phyloP scores from a whole-genome alignment of 306 rosid species.

The Vigna radiata region DNA sequence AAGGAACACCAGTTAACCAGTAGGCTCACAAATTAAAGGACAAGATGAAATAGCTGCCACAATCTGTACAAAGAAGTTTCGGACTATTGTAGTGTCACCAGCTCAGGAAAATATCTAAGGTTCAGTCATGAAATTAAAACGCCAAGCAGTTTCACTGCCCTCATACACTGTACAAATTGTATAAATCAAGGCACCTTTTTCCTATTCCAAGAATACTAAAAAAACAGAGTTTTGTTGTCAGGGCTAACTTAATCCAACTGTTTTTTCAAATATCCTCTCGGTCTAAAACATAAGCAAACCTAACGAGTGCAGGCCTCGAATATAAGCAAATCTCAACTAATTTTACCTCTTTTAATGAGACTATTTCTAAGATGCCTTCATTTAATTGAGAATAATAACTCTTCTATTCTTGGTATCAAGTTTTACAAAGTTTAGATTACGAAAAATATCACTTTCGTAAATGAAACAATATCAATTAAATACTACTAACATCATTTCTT shows the following conservation, averaged over 20 bases:
- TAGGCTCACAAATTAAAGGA: constrained; percentile 1
- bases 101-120: neutral
- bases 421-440: no score
- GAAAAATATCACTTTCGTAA: no score
- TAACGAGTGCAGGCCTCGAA: no score
- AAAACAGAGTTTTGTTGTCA: neutral
- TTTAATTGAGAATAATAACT: no score
- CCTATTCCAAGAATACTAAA: neutral
- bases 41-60: neutral
- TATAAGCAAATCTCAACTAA: no score
- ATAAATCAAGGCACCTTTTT: neutral
- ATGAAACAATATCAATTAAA: no score
- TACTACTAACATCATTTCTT: no score
- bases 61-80: neutral
- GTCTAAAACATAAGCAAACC: no score
- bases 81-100: neutral
- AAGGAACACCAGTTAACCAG: constrained; percentile 62
- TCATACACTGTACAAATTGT: neutral
- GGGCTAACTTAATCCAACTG: neutral
- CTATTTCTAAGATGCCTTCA: no score
- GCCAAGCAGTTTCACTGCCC: neutral
- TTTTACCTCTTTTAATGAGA: no score
- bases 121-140: neutral
- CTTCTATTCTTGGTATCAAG: no score
- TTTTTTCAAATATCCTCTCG: neutral